Evolutionary conservation across 2,329 filamentous ascomycete genomes (phyloP).

Genomic region (Paecilomyces dactylethromorphus): DNA sequence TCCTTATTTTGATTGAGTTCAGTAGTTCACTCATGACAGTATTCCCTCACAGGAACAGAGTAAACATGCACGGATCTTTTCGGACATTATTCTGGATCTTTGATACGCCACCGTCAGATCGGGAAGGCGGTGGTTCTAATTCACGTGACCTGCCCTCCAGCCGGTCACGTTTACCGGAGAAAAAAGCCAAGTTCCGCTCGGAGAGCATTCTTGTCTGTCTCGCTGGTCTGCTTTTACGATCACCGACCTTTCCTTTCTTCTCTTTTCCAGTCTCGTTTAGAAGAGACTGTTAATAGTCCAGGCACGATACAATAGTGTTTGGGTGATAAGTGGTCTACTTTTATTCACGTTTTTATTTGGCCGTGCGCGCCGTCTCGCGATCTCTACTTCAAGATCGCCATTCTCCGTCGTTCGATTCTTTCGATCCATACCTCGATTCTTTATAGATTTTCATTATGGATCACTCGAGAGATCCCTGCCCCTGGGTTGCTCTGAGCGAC

Average conservation of each 20-base stretch:
- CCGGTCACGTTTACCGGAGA: neutral
- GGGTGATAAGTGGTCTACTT: neutral
- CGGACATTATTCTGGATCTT: neutral
- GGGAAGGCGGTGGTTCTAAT: neutral
- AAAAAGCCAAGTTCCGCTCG: neutral
- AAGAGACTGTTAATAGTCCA: neutral
- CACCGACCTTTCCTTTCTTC: neutral
- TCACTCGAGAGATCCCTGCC: conserved; percentile 94
- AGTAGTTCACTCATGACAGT: no score
- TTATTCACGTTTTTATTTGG: neutral
- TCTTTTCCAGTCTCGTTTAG: neutral
- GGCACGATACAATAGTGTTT: neutral
- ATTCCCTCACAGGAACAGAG: no score
- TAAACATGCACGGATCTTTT: no score
- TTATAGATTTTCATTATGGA: conserved; percentile 55
- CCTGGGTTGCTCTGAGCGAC: conserved; percentile 93
- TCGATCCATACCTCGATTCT: neutral
- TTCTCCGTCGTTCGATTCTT: neutral
- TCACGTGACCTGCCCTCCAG: neutral
- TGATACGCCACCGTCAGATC: neutral
- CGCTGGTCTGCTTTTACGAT: neutral
- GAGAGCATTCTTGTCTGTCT: neutral
- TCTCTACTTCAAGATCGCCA: neutral
- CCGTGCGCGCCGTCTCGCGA: neutral
- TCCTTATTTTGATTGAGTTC: no score